Percentiles rank a stretch among this genome's conserved stretches.
These are phyloP conservation scores for Geranomyces michiganensis DNA, from an alignment of 192 early-diverging fungal genomes.

Conservation along the genomic window DNA sequence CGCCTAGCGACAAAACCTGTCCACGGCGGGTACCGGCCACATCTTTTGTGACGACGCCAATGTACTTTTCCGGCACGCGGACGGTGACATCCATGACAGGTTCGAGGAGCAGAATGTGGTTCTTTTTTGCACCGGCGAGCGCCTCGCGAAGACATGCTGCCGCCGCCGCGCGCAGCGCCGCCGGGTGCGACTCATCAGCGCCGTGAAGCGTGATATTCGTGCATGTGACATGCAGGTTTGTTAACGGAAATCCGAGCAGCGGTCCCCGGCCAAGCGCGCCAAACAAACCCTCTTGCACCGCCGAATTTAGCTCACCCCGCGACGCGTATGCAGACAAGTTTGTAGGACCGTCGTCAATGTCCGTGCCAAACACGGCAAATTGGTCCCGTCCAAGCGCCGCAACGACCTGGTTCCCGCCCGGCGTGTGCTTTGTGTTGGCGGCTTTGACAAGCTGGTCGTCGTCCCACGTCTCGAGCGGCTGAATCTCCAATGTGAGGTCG, in stretches of 20 bases:
- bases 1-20: constrained; percentile 62
- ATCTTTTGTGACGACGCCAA: constrained; percentile 81
- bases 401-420: constrained; percentile 25
- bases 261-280: constrained; percentile 75
- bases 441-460: constrained; percentile 42
- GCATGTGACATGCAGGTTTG: constrained; percentile 46
- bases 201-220: constrained; percentile 25
- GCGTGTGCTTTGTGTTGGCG: constrained; percentile 5
- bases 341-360: background rate
- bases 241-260: constrained; percentile 76
- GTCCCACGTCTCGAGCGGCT: constrained; percentile 45
- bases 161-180: constrained; percentile 52
- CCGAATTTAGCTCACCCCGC: constrained; percentile 35
- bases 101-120: constrained; percentile 60
- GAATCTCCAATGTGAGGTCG: constrained; percentile 58
- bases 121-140: too few species aligned
- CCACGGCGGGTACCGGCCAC: constrained; percentile 77
- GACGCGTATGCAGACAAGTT: background rate
- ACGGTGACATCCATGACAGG: constrained; percentile 82
- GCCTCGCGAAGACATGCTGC: constrained; percentile 32
- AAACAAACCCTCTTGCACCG: constrained; percentile 69
- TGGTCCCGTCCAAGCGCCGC: background rate
- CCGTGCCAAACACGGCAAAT: background rate
- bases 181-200: constrained; percentile 37
- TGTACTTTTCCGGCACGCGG: constrained; percentile 66